A percentile compares a stretch with the other conserved stretches of the same genome.
These are phyloP conservation scores for Sporothrix pallida DNA, from an alignment of 2,329 filamentous ascomycete species.

Conservation along the genomic window DNA sequence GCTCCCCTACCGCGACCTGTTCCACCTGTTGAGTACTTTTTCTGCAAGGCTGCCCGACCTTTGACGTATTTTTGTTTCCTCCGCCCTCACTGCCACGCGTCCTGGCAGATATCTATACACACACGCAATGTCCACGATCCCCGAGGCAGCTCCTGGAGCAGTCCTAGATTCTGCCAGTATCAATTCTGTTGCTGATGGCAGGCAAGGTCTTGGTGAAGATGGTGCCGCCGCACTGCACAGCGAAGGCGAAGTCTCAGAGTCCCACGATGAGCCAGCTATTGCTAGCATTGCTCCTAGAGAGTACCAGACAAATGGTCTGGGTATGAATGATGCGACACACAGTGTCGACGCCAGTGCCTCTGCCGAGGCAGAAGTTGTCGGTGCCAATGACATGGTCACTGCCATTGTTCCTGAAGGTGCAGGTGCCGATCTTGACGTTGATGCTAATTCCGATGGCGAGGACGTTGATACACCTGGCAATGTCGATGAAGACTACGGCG, in stretches of 20 bases:
- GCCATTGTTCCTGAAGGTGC: background rate
- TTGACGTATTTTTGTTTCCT: background rate
- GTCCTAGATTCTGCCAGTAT: slow-evolving; percentile 30
- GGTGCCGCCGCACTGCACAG: slow-evolving; percentile 57
- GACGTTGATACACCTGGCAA: background rate
- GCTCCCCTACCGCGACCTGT: background rate
- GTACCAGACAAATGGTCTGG: background rate
- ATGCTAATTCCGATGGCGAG: slow-evolving; percentile 35
- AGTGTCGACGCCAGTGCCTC: background rate
- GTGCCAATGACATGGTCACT: background rate
- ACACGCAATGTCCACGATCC: slow-evolving; percentile 24
- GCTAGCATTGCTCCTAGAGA: background rate
- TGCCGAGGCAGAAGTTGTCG: background rate
- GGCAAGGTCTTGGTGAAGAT: slow-evolving; percentile 49
- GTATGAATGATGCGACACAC: slow-evolving; percentile 32
- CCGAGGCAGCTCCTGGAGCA: slow-evolving; percentile 31
- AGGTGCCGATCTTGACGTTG: background rate
- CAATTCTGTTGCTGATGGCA: slow-evolving; percentile 41
- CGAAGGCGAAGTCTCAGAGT: slow-evolving; percentile 44
- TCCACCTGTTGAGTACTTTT: background rate
- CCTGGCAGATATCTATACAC: background rate
- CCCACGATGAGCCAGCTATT: background rate
- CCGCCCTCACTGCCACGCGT: background rate
- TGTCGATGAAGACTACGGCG: slow-evolving; percentile 1
- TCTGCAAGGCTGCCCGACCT: too few species aligned